Evolutionary conservation across 2,329 filamentous ascomycete genomes (phyloP).

Genomic region (Phialophora tarda): DNA sequence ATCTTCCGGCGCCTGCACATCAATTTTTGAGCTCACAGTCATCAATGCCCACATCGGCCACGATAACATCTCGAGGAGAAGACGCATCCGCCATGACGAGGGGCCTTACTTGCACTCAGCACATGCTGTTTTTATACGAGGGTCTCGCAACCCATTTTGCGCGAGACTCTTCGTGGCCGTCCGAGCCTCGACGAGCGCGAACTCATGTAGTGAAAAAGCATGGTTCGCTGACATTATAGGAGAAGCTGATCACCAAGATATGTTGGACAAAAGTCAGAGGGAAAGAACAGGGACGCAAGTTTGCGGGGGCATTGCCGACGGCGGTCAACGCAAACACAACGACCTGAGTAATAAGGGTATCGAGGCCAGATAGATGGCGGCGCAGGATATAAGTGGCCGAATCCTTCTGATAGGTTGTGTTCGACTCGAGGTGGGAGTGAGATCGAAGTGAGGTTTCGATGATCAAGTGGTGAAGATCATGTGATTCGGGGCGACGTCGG

Average conservation of each 20-base stretch:
- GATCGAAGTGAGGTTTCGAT: neutral
- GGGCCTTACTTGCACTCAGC: constrained; percentile 20
- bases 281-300: neutral
- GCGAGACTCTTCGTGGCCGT: constrained; percentile 6
- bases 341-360: neutral
- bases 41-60: neutral
- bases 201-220: neutral
- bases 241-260: neutral
- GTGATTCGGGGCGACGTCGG: neutral
- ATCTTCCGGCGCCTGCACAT: constrained; percentile 15
- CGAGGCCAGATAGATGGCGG: neutral
- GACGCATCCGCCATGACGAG: neutral
- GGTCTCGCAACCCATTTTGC: constrained; percentile 11
- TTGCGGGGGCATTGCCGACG: neutral
- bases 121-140: constrained; percentile 26
- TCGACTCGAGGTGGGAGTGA: neutral
- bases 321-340: neutral
- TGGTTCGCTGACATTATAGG: constrained; percentile 1
- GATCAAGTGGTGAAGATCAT: neutral
- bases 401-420: too few relatives aligned
- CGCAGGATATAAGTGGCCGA: neutral
- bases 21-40: neutral
- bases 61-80: neutral
- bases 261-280: neutral
- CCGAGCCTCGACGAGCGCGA: constrained; percentile 6